Evolutionary conservation across 768 basidiomycete genomes (phyloP), one percentile per base, ranked within the genome.

Genomic region (Pisolithus microcarpus): DNA sequence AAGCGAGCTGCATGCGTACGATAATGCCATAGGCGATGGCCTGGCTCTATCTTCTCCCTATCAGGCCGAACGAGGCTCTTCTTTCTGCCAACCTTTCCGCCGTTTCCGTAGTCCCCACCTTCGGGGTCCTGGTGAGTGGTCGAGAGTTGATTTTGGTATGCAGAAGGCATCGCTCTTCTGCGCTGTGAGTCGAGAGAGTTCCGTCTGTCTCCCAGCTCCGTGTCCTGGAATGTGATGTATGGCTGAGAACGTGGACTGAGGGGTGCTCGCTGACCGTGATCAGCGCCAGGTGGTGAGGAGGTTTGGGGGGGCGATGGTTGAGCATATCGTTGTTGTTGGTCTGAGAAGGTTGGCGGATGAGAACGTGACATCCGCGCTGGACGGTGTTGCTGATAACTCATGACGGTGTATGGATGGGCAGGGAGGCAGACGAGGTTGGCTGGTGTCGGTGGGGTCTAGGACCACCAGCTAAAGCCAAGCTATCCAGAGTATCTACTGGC

Each of bases 1-100:
- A 88, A 71, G 64, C 84, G 81, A 21, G 86, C 85, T 18, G 90
- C 90, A 69, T 89, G 92, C 51, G 77, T 82, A 49, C 90, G 82
- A 70, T 98, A 98, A 70, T 97, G 87, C 85, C 86, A 98, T 61
- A 93, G 84, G 46, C 92, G 80, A 73, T 97, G 92, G 38, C 83
- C 82, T 9, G 93, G 92, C 61, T 97, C 93, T 58, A 97, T 90
- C 75, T 94, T 91, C 74, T 96, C 94, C 51, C 95, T 75, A 68
- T 99, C 95, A 5, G 95, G 95, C 50, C 78, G 75, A 48, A 97
- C 89, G 16, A 99, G 77, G 64, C 85, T 89, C 76, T 93, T 94
- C 77, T 96, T 97, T 64, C 96, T 73, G 52, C 75, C 70, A 7
- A 90, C 78, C 52, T 75, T 73, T 15, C 73, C 68, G 3, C 75